phyloP scores from a whole-genome alignment of 2,329 filamentous ascomycete genomes.

The Fusarium oligoseptatum region DNA sequence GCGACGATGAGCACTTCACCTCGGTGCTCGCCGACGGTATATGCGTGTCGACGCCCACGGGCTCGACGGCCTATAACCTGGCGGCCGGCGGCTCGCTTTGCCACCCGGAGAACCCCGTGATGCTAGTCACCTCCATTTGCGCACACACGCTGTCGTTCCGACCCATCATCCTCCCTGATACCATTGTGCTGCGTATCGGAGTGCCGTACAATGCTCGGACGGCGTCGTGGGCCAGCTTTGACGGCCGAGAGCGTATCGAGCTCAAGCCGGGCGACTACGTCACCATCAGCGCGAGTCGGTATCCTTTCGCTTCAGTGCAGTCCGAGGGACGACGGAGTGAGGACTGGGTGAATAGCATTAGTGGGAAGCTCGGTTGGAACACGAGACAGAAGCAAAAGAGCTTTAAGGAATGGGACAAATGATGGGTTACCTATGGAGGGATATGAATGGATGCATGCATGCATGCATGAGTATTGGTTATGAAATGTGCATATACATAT shows the following conservation, averaged over 20 bases:
- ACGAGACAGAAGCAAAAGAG: constrained; percentile 82
- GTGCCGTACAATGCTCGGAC: constrained; percentile 95
- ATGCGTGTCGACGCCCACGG: constrained; percentile 93
- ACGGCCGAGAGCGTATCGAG: constrained; percentile 90
- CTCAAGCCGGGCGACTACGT: constrained; percentile 84
- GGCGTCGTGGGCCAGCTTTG: constrained; percentile 96
- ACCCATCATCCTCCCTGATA: constrained; percentile 96
- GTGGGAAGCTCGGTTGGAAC: constrained; percentile 84
- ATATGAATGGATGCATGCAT: neutral
- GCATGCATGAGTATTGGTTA: neutral
- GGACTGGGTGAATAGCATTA: constrained; percentile 87
- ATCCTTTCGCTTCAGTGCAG: constrained; percentile 84
- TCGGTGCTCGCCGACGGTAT: constrained; percentile 93
- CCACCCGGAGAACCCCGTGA: constrained; percentile 96
- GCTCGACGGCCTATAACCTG: constrained; percentile 95
- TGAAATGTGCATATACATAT: neutral
- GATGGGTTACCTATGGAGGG: constrained; percentile 2
- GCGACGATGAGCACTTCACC: constrained; percentile 95
- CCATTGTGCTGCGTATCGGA: constrained; percentile 90
- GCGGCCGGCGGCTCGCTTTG: constrained; percentile 95
- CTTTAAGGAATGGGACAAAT: constrained; percentile 63
- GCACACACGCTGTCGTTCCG: constrained; percentile 95
- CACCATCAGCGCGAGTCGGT: constrained; percentile 83
- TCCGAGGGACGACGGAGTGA: constrained; percentile 76
- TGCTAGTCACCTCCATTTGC: constrained; percentile 93